Percentiles rank a stretch among this genome's conserved stretches.
These are phyloP conservation scores for Apiotrichum porosum DNA, from an alignment of 1,284 basidiomycete species.

Conservation along the genomic window DNA sequence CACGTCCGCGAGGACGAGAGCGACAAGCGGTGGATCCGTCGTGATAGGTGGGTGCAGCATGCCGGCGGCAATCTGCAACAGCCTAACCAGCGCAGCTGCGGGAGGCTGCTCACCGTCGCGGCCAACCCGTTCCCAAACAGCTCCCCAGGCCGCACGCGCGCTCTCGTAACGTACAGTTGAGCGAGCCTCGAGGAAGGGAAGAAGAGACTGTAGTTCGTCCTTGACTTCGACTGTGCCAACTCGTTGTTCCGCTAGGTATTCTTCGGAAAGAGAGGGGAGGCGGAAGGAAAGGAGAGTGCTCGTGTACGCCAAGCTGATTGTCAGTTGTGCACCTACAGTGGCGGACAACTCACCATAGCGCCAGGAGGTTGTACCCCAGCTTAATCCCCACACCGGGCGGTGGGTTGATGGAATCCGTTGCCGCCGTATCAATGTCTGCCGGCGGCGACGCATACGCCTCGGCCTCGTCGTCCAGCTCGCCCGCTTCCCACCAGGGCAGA, in stretches of 20 bases:
- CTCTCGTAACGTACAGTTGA: conserved; percentile 35
- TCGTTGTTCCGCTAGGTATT: conserved; percentile 8
- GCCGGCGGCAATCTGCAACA: conserved; percentile 18
- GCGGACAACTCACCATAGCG: conserved; percentile 43
- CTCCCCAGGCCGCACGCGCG: conserved; percentile 32
- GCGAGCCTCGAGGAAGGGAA: conserved; percentile 39
- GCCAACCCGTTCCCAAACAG: conserved; percentile 36
- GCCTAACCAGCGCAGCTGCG: conserved; percentile 15
- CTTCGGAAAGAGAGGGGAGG: conserved; percentile 28
- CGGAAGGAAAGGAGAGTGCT: conserved; percentile 35
- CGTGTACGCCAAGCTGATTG: conserved; percentile 39
- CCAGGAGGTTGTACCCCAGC: conserved; percentile 40
- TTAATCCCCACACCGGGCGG: conserved; percentile 28
- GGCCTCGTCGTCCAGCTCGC: conserved; percentile 2
- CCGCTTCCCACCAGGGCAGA: conserved; percentile 19
- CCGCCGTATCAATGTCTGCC: conserved; percentile 1
- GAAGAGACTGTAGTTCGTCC: conserved; percentile 18
- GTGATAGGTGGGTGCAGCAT: conserved; percentile 38
- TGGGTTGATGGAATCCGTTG: conserved; percentile 11
- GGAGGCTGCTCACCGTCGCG: background rate
- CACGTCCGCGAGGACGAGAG: conserved; percentile 31
- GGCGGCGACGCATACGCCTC: conserved; percentile 14
- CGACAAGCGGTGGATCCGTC: conserved; percentile 20
- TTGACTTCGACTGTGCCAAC: conserved; percentile 17
- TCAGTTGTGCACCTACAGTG: too few relatives aligned